These are phyloP conservation scores for Amphichorda felina DNA, from an alignment of 2,329 filamentous ascomycete species.

Conservation along the genomic window DNA sequence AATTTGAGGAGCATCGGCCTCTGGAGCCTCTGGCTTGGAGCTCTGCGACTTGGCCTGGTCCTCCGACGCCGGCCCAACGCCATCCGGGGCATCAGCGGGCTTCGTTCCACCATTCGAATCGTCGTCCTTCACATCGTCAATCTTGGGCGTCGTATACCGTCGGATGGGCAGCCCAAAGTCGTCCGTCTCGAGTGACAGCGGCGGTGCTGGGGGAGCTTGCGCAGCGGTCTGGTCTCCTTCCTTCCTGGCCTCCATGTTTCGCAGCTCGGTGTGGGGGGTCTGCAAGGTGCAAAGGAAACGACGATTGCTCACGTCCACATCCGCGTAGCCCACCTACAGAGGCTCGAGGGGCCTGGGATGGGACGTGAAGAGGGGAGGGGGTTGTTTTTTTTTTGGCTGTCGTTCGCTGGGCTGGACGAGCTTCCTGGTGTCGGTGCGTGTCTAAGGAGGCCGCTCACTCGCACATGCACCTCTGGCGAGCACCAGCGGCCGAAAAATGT, in stretches of 20 bases:
- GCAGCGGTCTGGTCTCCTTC: slow-evolving; percentile 9
- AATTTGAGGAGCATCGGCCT: not conserved
- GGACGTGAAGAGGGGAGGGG: slow-evolving; percentile 1
- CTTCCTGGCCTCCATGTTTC: slow-evolving; percentile 8
- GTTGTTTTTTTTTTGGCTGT: too few relatives aligned
- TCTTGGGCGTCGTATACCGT: slow-evolving; percentile 26
- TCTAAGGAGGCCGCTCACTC: too few relatives aligned
- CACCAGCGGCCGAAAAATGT: too few relatives aligned
- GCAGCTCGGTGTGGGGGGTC: not conserved
- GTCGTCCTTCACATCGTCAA: slow-evolving; percentile 2
- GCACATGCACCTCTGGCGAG: too few relatives aligned
- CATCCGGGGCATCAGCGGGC: not conserved
- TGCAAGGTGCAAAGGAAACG: not conserved
- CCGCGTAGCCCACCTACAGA: slow-evolving; percentile 3
- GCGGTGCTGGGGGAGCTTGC: not conserved
- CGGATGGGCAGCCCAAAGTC: slow-evolving; percentile 60
- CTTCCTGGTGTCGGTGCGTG: too few relatives aligned
- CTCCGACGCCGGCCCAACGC: not conserved
- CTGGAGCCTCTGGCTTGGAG: not conserved
- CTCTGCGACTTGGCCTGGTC: not conserved
- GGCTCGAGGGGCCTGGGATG: slow-evolving; percentile 2
- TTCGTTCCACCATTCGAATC: slow-evolving; percentile 1
- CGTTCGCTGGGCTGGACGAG: too few relatives aligned
- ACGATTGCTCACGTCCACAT: slow-evolving; percentile 2
- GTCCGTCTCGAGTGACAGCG: slow-evolving; percentile 24